phyloP scores from a whole-genome alignment of 371 early-diverging fungal genomes.

The Zancudomyces culisetae region DNA sequence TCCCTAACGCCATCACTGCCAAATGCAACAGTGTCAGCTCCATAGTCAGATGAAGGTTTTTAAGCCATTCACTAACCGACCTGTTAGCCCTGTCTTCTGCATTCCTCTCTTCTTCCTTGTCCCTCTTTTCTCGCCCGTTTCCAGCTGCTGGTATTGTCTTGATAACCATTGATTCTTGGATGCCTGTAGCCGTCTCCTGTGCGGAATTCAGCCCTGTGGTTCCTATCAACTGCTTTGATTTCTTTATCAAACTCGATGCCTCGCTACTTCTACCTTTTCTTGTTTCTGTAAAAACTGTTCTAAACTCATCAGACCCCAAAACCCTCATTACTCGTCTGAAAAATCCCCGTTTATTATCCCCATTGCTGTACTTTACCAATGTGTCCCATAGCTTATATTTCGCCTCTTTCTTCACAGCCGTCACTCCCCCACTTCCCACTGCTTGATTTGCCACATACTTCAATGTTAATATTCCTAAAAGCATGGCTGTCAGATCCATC shows the following conservation, averaged over 20 bases:
- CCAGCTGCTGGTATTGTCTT: too few relatives aligned
- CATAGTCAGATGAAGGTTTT: neutral
- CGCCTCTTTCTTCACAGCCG: neutral
- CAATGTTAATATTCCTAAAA: neutral
- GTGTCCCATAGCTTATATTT: neutral
- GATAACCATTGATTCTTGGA: neutral
- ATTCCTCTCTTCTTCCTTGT: neutral
- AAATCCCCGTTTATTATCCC: neutral
- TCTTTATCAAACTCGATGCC: neutral
- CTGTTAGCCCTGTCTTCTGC: neutral
- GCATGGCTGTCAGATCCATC: constrained; percentile 1
- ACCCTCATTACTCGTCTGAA: neutral
- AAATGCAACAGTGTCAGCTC: neutral
- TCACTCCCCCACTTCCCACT: neutral
- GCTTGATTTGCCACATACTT: neutral
- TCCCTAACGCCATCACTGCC: neutral
- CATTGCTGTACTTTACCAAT: neutral
- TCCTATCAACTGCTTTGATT: neutral
- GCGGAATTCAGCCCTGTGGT: neutral
- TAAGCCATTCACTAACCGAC: constrained; percentile 1
- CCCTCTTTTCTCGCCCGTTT: neutral
- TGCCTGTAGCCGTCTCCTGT: neutral
- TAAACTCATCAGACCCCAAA: neutral
- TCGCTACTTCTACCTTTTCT: neutral
- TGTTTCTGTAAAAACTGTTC: neutral